These are phyloP conservation scores for Balamuthia mandrillaris DNA, from an alignment of 208 protist species.

Conservation along the genomic window DNA sequence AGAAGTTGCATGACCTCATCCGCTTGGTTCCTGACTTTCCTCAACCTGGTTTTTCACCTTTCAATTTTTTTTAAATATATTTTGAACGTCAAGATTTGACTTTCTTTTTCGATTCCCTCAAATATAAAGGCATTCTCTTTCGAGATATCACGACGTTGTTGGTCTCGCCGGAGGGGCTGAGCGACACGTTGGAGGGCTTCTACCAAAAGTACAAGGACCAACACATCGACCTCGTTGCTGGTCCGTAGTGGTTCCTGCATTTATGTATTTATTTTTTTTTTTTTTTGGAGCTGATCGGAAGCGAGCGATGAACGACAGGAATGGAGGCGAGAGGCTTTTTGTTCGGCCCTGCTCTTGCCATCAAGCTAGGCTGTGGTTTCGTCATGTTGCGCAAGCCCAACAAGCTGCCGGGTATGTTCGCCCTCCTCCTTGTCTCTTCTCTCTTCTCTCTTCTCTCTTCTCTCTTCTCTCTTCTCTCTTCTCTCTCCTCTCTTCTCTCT, in stretches of 20 bases:
- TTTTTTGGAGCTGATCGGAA: no score
- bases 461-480: no score
- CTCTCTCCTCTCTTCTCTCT: no score
- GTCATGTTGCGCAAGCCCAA: constrained; percentile 17
- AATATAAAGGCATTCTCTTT: constrained; percentile 4
- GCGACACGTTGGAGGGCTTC: background rate
- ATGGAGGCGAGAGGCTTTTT: background rate
- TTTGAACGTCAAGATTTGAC: no score
- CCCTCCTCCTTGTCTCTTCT: no score
- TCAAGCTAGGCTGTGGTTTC: background rate
- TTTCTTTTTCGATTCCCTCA: no score
- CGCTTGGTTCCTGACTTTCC: background rate
- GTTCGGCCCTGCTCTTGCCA: background rate
- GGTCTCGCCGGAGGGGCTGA: background rate
- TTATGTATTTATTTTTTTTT: no score
- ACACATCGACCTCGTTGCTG: background rate
- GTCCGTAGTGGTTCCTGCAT: no score
- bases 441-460: no score
- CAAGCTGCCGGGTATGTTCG: constrained; percentile 18
- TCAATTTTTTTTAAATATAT: no score
- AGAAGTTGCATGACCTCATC: background rate
- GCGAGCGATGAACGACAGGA: no score
- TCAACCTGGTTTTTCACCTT: no score
- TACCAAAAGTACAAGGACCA: background rate
- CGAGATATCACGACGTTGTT: background rate